Base-by-base conservation (phyloP, 2,329 filamentous ascomycete genomes). In the Knufia petricola region DNA sequence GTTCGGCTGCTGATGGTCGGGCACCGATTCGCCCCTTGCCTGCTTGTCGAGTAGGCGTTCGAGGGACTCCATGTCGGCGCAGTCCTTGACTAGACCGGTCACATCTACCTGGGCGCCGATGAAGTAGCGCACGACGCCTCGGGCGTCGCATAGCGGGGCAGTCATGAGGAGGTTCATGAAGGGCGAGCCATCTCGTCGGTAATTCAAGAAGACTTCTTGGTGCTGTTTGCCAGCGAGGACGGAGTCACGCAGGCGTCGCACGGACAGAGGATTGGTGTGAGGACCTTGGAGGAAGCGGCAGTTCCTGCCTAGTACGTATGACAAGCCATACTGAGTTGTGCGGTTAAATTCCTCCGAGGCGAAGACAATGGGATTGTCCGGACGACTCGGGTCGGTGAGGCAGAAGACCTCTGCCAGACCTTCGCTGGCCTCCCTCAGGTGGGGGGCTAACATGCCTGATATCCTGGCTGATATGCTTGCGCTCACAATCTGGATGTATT, bases 231-330 rank as follows among this genome's bases (percentile, higher is more conserved):
- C 81, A 1, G 72, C 75, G 6, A 70, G 63, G 9, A 84, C 66
- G 23, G 79, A 79, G 34, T 82, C 75, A 26, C 75, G 71, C 9
- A 89, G 69, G 46, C 85, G 72, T 47, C 71, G 66, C 0, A 84
- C 71, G 44, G 79, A 84, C 52, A 75, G 73, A 0, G 70, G 71
- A 54, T 82, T 83, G 4, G 84, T 87, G 57, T 76, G 77, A 0
- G 84, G 84, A 0, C 85, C 85, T 62, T 88, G 85, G 1, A 89
- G 73, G 58, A 89, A 88, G 6, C 85, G 78, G 58, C 85, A 88
- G 54, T 89, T 89, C 26, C 82, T 78, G 0, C 85, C 85, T 15
- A 89, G 76, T 2, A 81, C 77, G 60, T 88, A 86, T 49, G 73
- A 75, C 66, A 84, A 79, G 3, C 82, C 82, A 59, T 87, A 88